These are phyloP conservation scores for Pseudocercospora crystallina DNA, from an alignment of 2,329 filamentous ascomycete genomes.

Conservation along the genomic window DNA sequence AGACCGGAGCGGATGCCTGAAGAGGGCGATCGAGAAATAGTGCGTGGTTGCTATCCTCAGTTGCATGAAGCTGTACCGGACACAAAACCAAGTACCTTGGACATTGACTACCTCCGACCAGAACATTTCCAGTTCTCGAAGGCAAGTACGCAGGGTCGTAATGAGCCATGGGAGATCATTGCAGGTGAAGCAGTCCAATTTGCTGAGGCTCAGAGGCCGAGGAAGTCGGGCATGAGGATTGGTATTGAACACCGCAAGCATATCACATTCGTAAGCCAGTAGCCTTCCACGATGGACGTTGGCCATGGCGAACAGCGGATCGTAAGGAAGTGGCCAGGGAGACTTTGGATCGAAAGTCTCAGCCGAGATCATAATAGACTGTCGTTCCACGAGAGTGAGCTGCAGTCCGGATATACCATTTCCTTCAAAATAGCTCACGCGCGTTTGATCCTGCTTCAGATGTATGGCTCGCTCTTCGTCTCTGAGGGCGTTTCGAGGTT, in stretches of 20 bases:
- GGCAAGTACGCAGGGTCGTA: slow-evolving; percentile 17
- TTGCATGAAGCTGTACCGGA: slow-evolving; percentile 15
- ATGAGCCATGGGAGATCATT: slow-evolving; percentile 17
- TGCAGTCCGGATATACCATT: background rate
- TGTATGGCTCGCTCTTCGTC: too few relatives aligned
- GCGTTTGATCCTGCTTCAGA: background rate
- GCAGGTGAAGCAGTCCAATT: slow-evolving; percentile 10
- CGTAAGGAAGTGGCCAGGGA: slow-evolving; percentile 26
- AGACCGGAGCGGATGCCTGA: slow-evolving; percentile 9
- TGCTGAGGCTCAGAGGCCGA: background rate
- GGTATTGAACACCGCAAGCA: slow-evolving; percentile 10
- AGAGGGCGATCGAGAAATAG: slow-evolving; percentile 26
- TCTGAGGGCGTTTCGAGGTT: too few relatives aligned
- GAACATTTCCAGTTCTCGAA: slow-evolving; percentile 16
- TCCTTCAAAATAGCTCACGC: slow-evolving; percentile 8
- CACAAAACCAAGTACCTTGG: slow-evolving; percentile 16
- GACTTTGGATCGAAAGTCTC: slow-evolving; percentile 9
- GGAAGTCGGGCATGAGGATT: slow-evolving; percentile 11
- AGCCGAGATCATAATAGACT: slow-evolving; percentile 5
- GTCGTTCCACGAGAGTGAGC: background rate
- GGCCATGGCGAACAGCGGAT: slow-evolving; percentile 24
- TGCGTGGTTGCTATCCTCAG: slow-evolving; percentile 20
- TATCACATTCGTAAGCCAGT: slow-evolving; percentile 14
- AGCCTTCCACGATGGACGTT: slow-evolving; percentile 24
- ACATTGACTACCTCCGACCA: slow-evolving; percentile 22